phyloP scores from a whole-genome alignment of 1,139 yeast species.

The Lodderomyces oxycetoniae region DNA sequence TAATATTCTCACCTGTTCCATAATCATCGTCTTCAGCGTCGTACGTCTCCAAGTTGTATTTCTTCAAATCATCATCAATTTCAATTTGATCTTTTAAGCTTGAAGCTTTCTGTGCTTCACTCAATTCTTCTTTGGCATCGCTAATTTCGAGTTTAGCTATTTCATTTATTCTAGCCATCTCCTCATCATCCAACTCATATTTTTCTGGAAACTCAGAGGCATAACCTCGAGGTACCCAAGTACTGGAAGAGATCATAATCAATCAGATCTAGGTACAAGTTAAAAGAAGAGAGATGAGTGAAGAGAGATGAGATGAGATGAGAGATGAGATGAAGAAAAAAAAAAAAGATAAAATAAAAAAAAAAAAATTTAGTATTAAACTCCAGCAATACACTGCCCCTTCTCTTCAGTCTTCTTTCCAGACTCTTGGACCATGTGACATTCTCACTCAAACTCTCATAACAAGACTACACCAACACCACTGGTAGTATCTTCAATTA shows the following conservation, averaged over 20 bases:
- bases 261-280: constrained; percentile 4
- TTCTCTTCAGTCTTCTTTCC: not conserved
- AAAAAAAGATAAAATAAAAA: constrained; percentile 4
- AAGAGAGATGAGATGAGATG: constrained; percentile 3
- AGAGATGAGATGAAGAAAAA: constrained; percentile 7
- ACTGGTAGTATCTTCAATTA: constrained; percentile 53
- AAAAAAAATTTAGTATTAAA: constrained; percentile 1
- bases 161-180: constrained; percentile 83
- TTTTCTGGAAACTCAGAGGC: constrained; percentile 91
- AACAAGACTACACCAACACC: constrained; percentile 89
- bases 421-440: not conserved
- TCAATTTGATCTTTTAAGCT: constrained; percentile 50
- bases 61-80: constrained; percentile 78
- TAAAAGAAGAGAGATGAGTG: constrained; percentile 4
- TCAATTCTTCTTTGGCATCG: constrained; percentile 63
- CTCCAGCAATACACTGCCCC: too few species aligned
- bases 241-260: constrained; percentile 80
- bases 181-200: constrained; percentile 85
- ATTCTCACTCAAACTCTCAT: too few species aligned
- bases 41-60: constrained; percentile 79
- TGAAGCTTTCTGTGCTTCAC: constrained; percentile 14
- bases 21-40: constrained; percentile 55
- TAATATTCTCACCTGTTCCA: constrained; percentile 40
- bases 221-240: constrained; percentile 96
- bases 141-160: constrained; percentile 79